These are phyloP conservation scores for Penicillium canescens DNA, from an alignment of 495 filamentous ascomycete genomes.

Conservation along the genomic window DNA sequence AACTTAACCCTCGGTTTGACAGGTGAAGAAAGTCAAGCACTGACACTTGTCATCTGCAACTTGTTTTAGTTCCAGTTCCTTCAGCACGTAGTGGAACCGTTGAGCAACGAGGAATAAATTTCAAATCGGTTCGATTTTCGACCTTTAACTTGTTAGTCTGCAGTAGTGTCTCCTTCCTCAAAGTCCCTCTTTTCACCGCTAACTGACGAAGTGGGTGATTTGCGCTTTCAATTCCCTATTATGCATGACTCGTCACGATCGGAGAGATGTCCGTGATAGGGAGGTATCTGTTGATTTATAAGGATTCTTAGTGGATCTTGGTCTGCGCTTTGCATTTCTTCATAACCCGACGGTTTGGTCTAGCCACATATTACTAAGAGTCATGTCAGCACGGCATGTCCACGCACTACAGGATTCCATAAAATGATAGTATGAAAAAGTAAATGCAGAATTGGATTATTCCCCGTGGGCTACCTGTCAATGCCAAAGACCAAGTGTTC, in stretches of 20 bases:
- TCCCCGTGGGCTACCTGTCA: too few relatives aligned
- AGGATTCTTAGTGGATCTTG: background rate
- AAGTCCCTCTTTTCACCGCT: too few relatives aligned
- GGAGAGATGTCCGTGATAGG: background rate
- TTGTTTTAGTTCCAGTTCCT: too few relatives aligned
- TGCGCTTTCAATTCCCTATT: background rate
- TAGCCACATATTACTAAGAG: background rate
- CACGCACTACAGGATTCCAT: background rate
- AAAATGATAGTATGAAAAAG: too few relatives aligned
- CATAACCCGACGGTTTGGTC: background rate
- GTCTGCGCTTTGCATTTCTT: background rate
- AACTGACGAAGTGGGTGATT: background rate
- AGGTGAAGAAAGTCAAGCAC: too few relatives aligned
- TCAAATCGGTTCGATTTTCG: slow-evolving; percentile 7
- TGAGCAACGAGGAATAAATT: slow-evolving; percentile 20
- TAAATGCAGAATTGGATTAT: too few relatives aligned
- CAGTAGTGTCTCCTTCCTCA: slow-evolving; percentile 6
- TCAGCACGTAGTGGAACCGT: slow-evolving; percentile 5
- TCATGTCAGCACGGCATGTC: background rate
- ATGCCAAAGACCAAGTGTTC: background rate
- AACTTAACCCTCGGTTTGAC: too few relatives aligned
- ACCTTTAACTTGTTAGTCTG: slow-evolving; percentile 14
- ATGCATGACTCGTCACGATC: background rate
- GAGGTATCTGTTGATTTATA: background rate
- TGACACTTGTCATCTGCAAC: too few relatives aligned